A percentile compares a stretch with the other conserved stretches of the same genome.
Evolutionary conservation across 805 yeast genomes (phyloP).

Genomic region (Torulaspora quercuum): DNA sequence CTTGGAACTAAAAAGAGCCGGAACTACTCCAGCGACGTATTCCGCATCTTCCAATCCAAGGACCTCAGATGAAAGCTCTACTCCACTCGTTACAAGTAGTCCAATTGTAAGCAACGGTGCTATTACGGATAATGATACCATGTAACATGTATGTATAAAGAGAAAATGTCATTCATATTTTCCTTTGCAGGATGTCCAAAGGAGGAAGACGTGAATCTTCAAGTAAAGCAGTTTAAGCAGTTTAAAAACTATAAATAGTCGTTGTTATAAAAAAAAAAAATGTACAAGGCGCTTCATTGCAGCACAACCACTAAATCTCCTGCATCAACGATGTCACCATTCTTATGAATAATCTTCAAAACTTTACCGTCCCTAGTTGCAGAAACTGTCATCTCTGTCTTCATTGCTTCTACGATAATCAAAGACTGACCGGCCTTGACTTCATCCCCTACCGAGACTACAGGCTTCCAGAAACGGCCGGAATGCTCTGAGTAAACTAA

Average conservation of each 20-base stretch:
- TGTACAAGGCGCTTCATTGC: constrained; percentile 10
- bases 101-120: constrained; percentile 6
- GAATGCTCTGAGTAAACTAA: constrained; percentile 89
- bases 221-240: too few species aligned
- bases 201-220: too few species aligned
- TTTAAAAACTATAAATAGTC: not conserved
- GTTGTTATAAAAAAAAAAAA: not conserved
- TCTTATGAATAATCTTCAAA: constrained; percentile 64
- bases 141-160: not conserved
- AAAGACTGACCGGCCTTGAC: constrained; percentile 75
- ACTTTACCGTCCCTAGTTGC: constrained; percentile 73
- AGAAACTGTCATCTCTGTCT: constrained; percentile 89
- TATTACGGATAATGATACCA: constrained; percentile 2
- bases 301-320: constrained; percentile 88
- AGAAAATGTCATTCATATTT: constrained; percentile 1
- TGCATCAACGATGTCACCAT: constrained; percentile 96
- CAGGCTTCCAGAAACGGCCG: constrained; percentile 96
- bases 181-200: too few species aligned
- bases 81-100: constrained; percentile 18
- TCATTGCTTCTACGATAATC: constrained; percentile 95
- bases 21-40: not conserved
- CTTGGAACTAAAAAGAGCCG: constrained; percentile 18
- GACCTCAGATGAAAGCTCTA: constrained; percentile 27
- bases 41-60: constrained; percentile 11
- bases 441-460: constrained; percentile 71